These are phyloP conservation scores for Pseudovirgaria hyperparasitica DNA, from an alignment of 2,329 filamentous ascomycete genomes.

Conservation along the genomic window DNA sequence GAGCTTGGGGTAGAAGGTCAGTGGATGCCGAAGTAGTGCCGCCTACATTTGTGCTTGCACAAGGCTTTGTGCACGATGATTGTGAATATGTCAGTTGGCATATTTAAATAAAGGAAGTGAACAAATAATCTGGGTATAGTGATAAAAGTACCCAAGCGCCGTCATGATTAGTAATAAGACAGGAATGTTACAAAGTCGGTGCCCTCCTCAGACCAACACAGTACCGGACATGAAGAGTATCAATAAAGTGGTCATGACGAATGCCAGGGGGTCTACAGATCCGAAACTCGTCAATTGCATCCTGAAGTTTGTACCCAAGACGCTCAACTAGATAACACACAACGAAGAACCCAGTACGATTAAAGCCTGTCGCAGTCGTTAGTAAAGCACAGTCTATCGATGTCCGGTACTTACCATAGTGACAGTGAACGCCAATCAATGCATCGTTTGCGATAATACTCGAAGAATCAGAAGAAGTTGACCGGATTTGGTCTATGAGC, in stretches of 20 bases:
- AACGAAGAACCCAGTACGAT: constrained; percentile 84
- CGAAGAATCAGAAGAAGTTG: constrained; percentile 1
- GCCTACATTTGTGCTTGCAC: no score
- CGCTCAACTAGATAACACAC: constrained; percentile 82
- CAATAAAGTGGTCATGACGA: constrained; percentile 77
- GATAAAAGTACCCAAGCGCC: no score
- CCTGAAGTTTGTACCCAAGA: constrained; percentile 56
- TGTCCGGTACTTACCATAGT: no score
- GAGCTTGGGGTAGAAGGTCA: no score
- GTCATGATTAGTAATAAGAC: neutral
- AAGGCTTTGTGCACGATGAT: no score
- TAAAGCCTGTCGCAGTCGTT: no score
- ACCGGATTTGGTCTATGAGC: constrained; percentile 38
- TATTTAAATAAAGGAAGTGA: no score
- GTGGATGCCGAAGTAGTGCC: no score
- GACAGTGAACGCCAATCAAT: constrained; percentile 75
- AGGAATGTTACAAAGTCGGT: constrained; percentile 16
- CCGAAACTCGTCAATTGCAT: constrained; percentile 70
- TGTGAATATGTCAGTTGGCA: no score
- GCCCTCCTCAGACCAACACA: constrained; percentile 36
- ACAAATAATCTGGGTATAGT: neutral
- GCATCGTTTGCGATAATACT: constrained; percentile 21
- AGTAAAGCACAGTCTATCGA: no score
- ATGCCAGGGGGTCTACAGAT: constrained; percentile 67
- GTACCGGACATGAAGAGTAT: constrained; percentile 72